These are phyloP conservation scores for Proliferodiscus dingleyae DNA, from an alignment of 2,329 filamentous ascomycete genomes.

Conservation along the genomic window DNA sequence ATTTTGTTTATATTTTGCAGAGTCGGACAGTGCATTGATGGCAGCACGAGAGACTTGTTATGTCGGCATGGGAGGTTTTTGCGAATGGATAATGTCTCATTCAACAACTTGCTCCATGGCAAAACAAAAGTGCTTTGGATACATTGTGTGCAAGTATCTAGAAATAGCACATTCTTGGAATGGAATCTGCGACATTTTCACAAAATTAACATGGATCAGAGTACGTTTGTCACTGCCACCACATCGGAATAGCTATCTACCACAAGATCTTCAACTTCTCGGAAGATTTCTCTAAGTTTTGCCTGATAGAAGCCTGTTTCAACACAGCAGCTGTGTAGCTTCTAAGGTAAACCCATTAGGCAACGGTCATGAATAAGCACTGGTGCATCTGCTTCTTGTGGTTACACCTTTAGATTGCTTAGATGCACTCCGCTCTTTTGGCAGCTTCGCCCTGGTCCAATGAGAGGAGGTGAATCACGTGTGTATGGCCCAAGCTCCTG, in stretches of 20 bases:
- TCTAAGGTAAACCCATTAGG: too few relatives aligned
- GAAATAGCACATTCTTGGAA: neutral
- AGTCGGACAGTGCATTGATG: neutral
- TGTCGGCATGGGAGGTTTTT: neutral
- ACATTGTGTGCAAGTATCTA: neutral
- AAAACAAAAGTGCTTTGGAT: neutral
- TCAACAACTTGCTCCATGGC: neutral
- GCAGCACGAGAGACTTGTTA: neutral
- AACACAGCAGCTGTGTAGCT: too few relatives aligned
- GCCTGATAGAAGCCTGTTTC: too few relatives aligned
- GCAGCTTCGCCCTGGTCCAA: too few relatives aligned
- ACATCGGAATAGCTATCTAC: too few relatives aligned
- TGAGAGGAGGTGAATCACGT: neutral
- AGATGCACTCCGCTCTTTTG: too few relatives aligned
- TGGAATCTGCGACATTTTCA: too few relatives aligned
- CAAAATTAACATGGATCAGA: too few relatives aligned
- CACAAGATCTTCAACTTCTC: slow-evolving; percentile 7
- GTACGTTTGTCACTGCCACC: too few relatives aligned
- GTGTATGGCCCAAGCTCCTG: neutral
- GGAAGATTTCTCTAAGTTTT: neutral
- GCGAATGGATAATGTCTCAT: neutral
- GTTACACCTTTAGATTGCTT: too few relatives aligned
- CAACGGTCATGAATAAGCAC: too few relatives aligned
- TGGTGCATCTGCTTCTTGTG: too few relatives aligned
- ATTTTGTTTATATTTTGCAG: slow-evolving; percentile 1